Evolutionary conservation across 345 rosid genomes (phyloP).

Genomic region (Pugionium cornutum): DNA sequence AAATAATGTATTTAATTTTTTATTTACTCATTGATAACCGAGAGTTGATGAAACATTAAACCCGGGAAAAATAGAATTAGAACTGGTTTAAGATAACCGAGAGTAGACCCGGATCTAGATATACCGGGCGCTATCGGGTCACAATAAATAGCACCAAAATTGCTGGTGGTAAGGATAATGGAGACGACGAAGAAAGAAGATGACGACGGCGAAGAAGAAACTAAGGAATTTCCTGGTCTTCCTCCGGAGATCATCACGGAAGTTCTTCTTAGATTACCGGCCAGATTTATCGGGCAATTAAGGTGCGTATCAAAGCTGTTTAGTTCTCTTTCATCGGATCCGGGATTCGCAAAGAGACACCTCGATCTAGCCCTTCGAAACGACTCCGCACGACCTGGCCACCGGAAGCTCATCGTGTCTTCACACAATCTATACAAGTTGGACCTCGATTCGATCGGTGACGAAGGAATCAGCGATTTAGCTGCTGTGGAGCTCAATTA

Average conservation of each 20-base stretch:
- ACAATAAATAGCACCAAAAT: background rate
- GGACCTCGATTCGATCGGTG: slow-evolving; percentile 30
- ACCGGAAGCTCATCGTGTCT: slow-evolving; percentile 33
- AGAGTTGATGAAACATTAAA: background rate
- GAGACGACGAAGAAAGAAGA: slow-evolving; percentile 29
- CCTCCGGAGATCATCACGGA: slow-evolving; percentile 47
- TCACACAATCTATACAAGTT: slow-evolving; percentile 33
- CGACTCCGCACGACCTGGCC: background rate
- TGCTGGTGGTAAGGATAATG: background rate
- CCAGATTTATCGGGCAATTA: slow-evolving; percentile 44
- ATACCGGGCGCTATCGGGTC: slow-evolving; percentile 20
- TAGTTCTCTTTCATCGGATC: slow-evolving; percentile 40
- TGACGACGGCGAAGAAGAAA: background rate
- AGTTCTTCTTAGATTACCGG: slow-evolving; percentile 47
- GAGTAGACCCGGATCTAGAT: slow-evolving; percentile 5
- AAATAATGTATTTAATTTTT: too few species aligned
- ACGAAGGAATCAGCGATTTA: slow-evolving; percentile 26
- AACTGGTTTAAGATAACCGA: background rate
- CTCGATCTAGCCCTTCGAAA: slow-evolving; percentile 24
- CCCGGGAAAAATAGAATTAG: background rate
- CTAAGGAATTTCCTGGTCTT: slow-evolving; percentile 13
- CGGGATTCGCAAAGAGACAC: slow-evolving; percentile 42
- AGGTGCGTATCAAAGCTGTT: slow-evolving; percentile 50
- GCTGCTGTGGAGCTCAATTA: slow-evolving; percentile 29
- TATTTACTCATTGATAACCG: background rate